phyloP scores from a whole-genome alignment of 2,329 filamentous ascomycete genomes.

The Biscogniauxia marginata region DNA sequence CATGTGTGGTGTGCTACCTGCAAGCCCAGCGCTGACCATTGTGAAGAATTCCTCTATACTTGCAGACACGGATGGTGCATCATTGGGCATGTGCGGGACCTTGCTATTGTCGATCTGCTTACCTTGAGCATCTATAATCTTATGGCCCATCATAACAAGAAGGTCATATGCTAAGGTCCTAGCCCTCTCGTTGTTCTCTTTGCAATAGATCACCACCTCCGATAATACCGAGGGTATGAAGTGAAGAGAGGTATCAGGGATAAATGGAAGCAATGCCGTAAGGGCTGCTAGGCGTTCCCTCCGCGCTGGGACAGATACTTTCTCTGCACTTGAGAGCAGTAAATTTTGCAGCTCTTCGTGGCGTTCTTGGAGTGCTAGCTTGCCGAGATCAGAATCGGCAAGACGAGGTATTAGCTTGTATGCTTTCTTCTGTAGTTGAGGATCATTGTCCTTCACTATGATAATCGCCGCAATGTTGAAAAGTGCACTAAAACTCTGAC shows the following conservation, averaged over 20 bases:
- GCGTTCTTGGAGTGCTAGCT: constrained; percentile 71
- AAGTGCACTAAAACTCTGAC: constrained; percentile 78
- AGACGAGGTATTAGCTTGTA: constrained; percentile 96
- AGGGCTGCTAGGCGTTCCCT: constrained; percentile 85
- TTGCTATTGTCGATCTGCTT: constrained; percentile 80
- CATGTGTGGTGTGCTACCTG: constrained; percentile 92
- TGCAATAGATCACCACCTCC: constrained; percentile 93
- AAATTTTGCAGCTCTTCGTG: constrained; percentile 79
- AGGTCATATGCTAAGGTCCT: constrained; percentile 87
- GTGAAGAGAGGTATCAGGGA: constrained; percentile 77
- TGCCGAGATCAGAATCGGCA: constrained; percentile 75
- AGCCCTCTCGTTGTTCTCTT: constrained; percentile 96
- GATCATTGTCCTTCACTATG: constrained; percentile 77
- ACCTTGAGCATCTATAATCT: constrained; percentile 65
- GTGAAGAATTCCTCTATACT: constrained; percentile 95
- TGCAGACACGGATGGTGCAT: constrained; percentile 74
- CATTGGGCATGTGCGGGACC: constrained; percentile 80
- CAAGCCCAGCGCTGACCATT: constrained; percentile 95
- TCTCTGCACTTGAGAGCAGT: constrained; percentile 75
- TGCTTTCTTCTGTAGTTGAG: constrained; percentile 96
- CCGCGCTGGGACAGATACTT: constrained; percentile 81
- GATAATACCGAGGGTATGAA: constrained; percentile 91
- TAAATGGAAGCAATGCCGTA: constrained; percentile 72
- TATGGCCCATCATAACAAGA: constrained; percentile 82
- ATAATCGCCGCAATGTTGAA: constrained; percentile 86